Evolutionary conservation across 768 basidiomycete species (phyloP), one percentile per base, ranked within the genome.

Genomic region (Lentinula raphanica): DNA sequence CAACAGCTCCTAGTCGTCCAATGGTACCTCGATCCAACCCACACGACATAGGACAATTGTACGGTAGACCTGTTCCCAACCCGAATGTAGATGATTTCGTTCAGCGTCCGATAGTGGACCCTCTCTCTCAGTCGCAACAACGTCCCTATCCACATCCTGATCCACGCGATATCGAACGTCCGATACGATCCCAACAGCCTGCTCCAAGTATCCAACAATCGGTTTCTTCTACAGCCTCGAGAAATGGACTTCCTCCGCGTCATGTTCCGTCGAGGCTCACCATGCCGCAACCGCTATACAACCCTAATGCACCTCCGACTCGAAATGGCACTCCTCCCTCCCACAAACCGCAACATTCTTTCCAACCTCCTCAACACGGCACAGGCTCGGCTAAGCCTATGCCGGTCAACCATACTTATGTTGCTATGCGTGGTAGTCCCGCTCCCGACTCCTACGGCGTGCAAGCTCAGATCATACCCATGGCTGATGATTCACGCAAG

Each of bases 221-320:
- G n/a, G 40, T 60, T 19, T 28, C 58, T n/a, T 28, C 60, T 8
- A 36, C 53, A 21, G 28, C 58, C 36, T 49, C 51, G 21, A 36
- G 55, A 13, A 57, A 29, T 39, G 59, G 58, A 3, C 63, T 61
- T 19, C 59, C 56, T 61, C 59, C 74, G 65, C 59, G 62, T 29
- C 72, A 84, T 68, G 64, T 84, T 42, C 88, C 88, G 3, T 86
- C 81, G 67, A 80, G 75, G 48, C 81, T 90, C 27, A 82, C 90
- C 42, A 90, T 90, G 88, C 88, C 88, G 46, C 70, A 84, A 3
- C 88, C 85, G 15, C 76, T 90, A 38, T 65, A 70, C 60, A 49
- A 69, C 53, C 36, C 59, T 66, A 29, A 67, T 57, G 42, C 58
- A 60, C 59, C 60, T 49, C n/a, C 50, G 5, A 23, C 36, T 69